Evolutionary conservation across 331 rosid genomes (phyloP).

Genomic region (Saraca asoca): DNA sequence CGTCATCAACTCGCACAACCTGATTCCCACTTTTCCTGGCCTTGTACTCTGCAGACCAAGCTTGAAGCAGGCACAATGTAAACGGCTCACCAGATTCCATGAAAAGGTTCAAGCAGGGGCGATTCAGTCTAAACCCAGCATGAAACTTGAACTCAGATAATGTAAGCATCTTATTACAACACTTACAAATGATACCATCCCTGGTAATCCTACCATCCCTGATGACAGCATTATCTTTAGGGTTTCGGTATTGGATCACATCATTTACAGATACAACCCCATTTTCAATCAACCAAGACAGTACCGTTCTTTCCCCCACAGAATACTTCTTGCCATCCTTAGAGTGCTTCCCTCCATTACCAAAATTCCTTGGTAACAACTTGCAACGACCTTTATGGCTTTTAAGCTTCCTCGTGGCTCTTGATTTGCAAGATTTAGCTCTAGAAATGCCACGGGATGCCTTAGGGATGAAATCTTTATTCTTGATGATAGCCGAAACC

Average conservation of each 20-base stretch:
- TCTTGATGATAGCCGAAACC: slow-evolving; percentile 83
- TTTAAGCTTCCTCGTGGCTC: slow-evolving; percentile 57
- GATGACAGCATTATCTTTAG: slow-evolving; percentile 60
- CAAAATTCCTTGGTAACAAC: slow-evolving; percentile 76
- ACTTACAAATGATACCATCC: slow-evolving; percentile 82
- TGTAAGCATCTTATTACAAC: slow-evolving; percentile 67
- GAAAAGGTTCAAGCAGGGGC: slow-evolving; percentile 89
- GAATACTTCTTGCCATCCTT: slow-evolving; percentile 66
- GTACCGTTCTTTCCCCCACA: slow-evolving; percentile 67
- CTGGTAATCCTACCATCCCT: slow-evolving; percentile 78
- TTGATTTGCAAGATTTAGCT: slow-evolving; percentile 57
- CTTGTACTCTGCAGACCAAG: slow-evolving; percentile 97
- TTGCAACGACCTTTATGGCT: slow-evolving; percentile 67
- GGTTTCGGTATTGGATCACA: slow-evolving; percentile 71
- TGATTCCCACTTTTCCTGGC: slow-evolving; percentile 63
- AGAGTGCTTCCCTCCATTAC: slow-evolving; percentile 63
- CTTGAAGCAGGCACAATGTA: slow-evolving; percentile 93
- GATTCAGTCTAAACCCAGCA: slow-evolving; percentile 76
- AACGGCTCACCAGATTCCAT: slow-evolving; percentile 88
- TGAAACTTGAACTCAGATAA: slow-evolving; percentile 83
- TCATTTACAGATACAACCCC: slow-evolving; percentile 69
- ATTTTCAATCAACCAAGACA: slow-evolving; percentile 87
- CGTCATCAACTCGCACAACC: slow-evolving; percentile 59
- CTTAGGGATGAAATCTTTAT: slow-evolving; percentile 55
- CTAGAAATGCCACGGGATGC: slow-evolving; percentile 38